A percentile compares a stretch with the other conserved stretches of the same genome.
Evolutionary conservation across 2,329 filamentous ascomycete genomes (phyloP).

Genomic region (Colletotrichum sp.): DNA sequence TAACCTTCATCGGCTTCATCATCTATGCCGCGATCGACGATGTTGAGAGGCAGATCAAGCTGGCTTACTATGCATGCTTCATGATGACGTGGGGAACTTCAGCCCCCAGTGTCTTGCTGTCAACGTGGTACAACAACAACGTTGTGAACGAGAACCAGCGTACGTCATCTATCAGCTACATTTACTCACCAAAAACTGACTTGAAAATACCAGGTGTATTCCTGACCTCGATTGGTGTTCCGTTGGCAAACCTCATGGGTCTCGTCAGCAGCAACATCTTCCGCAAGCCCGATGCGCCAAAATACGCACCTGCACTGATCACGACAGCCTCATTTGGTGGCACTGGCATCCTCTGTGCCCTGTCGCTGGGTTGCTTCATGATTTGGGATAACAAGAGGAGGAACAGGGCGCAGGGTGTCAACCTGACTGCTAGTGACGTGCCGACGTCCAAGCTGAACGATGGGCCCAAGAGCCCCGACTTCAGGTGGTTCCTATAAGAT

Average conservation of each 20-base stretch:
- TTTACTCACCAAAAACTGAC: background rate
- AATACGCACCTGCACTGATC: slow-evolving; percentile 69
- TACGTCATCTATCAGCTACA: slow-evolving; percentile 61
- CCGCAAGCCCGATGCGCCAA: slow-evolving; percentile 65
- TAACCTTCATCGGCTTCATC: slow-evolving; percentile 80
- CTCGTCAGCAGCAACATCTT: slow-evolving; percentile 75
- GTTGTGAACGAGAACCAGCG: slow-evolving; percentile 78
- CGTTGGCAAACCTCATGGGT: slow-evolving; percentile 79
- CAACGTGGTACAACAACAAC: slow-evolving; percentile 79
- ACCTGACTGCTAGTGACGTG: slow-evolving; percentile 48
- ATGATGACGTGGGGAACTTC: slow-evolving; percentile 86
- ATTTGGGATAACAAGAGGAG: slow-evolving; percentile 57
- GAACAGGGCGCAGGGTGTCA: slow-evolving; percentile 57
- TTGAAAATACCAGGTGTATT: background rate
- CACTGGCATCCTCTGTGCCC: slow-evolving; percentile 49
- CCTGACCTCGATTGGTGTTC: slow-evolving; percentile 66
- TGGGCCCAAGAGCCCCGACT: slow-evolving; percentile 51
- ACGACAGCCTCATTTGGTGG: slow-evolving; percentile 72
- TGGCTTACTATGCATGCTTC: slow-evolving; percentile 62
- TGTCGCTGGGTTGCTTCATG: slow-evolving; percentile 48
- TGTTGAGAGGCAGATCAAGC: slow-evolving; percentile 57
- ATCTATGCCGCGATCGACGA: slow-evolving; percentile 74
- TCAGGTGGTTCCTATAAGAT: slow-evolving; percentile 53
- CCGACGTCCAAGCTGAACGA: slow-evolving; percentile 55
- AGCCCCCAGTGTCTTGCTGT: slow-evolving; percentile 74